Conservation (phyloP, 2,329 filamentous ascomycete species). For the Cladophialophora carrionii region DNA sequence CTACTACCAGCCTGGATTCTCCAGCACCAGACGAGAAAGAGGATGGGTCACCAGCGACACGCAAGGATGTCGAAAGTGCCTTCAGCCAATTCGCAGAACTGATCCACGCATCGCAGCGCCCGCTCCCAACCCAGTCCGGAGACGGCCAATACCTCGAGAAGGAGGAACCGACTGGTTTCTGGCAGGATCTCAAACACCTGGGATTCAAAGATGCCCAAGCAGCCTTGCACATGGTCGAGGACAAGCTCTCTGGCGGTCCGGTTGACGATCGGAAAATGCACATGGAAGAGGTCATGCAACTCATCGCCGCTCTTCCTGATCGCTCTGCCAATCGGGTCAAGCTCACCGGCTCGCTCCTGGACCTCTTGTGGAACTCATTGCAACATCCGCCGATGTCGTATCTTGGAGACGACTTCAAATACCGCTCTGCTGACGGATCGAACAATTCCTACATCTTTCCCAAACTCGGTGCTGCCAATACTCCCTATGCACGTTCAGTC, state of each 20-base stretch:
- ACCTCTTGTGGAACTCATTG: constrained; percentile 70
- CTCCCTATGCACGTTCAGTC: constrained; percentile 68
- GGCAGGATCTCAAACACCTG: constrained; percentile 63
- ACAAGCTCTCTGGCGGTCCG: constrained; percentile 65
- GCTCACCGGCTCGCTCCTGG: constrained; percentile 69
- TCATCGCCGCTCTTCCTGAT: constrained; percentile 67
- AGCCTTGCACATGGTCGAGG: constrained; percentile 62
- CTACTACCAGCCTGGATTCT: constrained; percentile 3
- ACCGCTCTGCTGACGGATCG: constrained; percentile 70
- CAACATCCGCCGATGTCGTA: constrained; percentile 71
- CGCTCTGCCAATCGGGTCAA: constrained; percentile 64
- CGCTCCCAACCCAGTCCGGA: constrained; percentile 65
- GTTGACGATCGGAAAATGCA: constrained; percentile 76
- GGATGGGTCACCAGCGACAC: constrained; percentile 43
- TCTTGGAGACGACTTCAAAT: constrained; percentile 61
- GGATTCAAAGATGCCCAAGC: constrained; percentile 64
- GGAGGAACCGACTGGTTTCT: constrained; percentile 56
- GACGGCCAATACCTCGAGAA: constrained; percentile 62
- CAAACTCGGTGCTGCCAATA: constrained; percentile 67
- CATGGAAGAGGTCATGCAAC: constrained; percentile 72
- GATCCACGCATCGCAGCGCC: constrained; percentile 61
- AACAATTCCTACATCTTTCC: constrained; percentile 71
- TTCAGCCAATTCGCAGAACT: constrained; percentile 53
- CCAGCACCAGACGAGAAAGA: constrained; percentile 25
- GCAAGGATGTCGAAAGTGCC: constrained; percentile 46